Conservation (phyloP, 192 early-diverging fungal genomes). For the Coemansia sp. region DNA sequence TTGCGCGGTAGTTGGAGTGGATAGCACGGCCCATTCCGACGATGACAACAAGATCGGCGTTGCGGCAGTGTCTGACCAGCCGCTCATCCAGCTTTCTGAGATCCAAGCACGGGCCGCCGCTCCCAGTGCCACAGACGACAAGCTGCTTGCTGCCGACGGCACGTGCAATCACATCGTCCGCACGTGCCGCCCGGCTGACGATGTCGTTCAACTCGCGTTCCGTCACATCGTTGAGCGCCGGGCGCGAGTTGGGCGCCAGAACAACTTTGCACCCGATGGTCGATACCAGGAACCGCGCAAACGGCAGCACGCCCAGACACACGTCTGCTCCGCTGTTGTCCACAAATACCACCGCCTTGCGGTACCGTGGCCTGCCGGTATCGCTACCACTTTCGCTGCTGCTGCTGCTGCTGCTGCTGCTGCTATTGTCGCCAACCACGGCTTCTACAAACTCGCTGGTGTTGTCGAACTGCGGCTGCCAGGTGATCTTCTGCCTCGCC, state of each 20-base stretch:
- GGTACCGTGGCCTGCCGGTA: constrained; percentile 28
- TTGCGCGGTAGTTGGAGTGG: constrained; percentile 74
- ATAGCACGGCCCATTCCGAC: constrained; percentile 83
- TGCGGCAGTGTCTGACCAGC: constrained; percentile 51
- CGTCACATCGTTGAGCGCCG: constrained; percentile 83
- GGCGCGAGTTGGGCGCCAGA: constrained; percentile 72
- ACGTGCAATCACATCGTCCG: constrained; percentile 50
- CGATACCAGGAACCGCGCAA: constrained; percentile 65
- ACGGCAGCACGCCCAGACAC: constrained; percentile 75
- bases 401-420: too few relatives aligned
- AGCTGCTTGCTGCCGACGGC: constrained; percentile 43
- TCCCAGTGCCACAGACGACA: constrained; percentile 67
- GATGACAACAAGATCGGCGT: constrained; percentile 74
- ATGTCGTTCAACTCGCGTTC: constrained; percentile 61
- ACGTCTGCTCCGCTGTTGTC: constrained; percentile 85
- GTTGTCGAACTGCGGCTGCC: constrained; percentile 54
- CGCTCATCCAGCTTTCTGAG: constrained; percentile 64
- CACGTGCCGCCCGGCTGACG: constrained; percentile 35
- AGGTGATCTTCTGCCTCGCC: constrained; percentile 51
- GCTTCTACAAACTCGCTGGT: constrained; percentile 43
- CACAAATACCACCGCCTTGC: constrained; percentile 72
- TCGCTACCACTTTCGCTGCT: too few relatives aligned
- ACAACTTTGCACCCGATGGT: constrained; percentile 58
- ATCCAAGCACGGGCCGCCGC: constrained; percentile 72
- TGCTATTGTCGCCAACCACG: constrained; percentile 15